Base-by-base conservation (phyloP, 2,329 filamentous ascomycete genomes). In the Phialophora expanda region DNA sequence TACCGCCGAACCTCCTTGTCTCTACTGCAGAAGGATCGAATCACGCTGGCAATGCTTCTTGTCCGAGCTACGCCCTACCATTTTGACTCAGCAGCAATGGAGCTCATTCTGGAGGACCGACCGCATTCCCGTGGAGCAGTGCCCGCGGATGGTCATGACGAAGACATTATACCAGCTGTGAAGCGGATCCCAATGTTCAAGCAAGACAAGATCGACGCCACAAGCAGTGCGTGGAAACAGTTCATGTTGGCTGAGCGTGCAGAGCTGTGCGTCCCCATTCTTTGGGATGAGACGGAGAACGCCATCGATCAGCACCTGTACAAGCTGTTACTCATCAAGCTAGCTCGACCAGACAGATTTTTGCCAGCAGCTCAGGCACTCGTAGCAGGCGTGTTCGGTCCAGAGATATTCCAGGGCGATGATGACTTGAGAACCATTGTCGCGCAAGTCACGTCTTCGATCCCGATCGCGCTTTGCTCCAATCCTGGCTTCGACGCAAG, bases 401-500 rank as follows among this genome's bases (percentile, higher is more conserved):
- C 87, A 56, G 88, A 89, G 56, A 85, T 98, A 56, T 89, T 97
- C 64, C 92, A 97, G 71, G 86, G 91, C 56, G 89, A 89, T 56
- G 92, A 94, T 74, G 93, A 98, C 75, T 86, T 99, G 55, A 89
- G 90, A 75, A 87, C 91, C 66, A 94, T 95, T 20, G 91, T 96
- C 64, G 86, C 89, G 59, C 90, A 96, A 78, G 92, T 97, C 60
- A 89, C 89, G 5, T 89, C 94, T 32, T 91, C 88, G 34, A 89
- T 92, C 2, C 95, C 95, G 9, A 91, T 99, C 71, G 90, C 95
- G 3, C 86, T 99, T 41, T 94, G 94, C 74, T 99, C 95, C 5
- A 97, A 90, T 74, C 93, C 94, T 66, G 95, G 95, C 44, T 99
- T 99, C 77, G 95, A 99, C 78, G 96, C 96, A 61, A 97, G 92